Evolutionary conservation across 371 early-diverging fungal species (phyloP).

Genomic region (Phascolomyces articulosus): DNA sequence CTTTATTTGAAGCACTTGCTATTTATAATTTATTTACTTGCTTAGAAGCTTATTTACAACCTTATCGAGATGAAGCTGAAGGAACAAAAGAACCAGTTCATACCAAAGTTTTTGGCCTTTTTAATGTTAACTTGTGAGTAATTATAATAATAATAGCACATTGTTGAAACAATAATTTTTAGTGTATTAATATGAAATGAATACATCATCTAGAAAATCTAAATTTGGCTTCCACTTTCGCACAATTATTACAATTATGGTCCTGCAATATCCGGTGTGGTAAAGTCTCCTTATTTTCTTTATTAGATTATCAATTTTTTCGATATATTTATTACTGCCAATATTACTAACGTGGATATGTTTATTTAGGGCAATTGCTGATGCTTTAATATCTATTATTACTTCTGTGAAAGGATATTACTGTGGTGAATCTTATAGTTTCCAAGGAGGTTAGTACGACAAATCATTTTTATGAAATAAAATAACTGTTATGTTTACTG

Average conservation of each 20-base stretch:
- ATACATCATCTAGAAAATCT: slow-evolving; percentile 54
- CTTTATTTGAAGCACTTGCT: slow-evolving; percentile 51
- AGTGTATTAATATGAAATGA: no score
- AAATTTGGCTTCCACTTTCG: slow-evolving; percentile 54
- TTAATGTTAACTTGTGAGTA: slow-evolving; percentile 42
- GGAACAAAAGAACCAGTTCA: slow-evolving; percentile 30
- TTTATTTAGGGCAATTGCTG: slow-evolving; percentile 37
- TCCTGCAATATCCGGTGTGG: slow-evolving; percentile 56
- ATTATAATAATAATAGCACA: not conserved
- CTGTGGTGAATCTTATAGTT: slow-evolving; percentile 38
- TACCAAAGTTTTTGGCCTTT: slow-evolving; percentile 40
- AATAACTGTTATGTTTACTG: no score
- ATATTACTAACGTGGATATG: not conserved
- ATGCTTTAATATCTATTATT: slow-evolving; percentile 48
- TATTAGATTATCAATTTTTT: no score
- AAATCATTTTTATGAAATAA: no score
- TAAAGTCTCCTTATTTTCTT: slow-evolving; percentile 15
- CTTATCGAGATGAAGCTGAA: slow-evolving; percentile 39
- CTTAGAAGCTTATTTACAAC: slow-evolving; percentile 46
- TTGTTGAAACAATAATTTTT: not conserved
- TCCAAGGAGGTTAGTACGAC: slow-evolving; percentile 24
- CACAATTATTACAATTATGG: slow-evolving; percentile 45
- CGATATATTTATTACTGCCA: not conserved
- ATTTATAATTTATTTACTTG: slow-evolving; percentile 50
- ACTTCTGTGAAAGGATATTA: slow-evolving; percentile 45